phyloP scores from a whole-genome alignment of 768 basidiomycete species.

The Xerocomellus dryophilus region DNA sequence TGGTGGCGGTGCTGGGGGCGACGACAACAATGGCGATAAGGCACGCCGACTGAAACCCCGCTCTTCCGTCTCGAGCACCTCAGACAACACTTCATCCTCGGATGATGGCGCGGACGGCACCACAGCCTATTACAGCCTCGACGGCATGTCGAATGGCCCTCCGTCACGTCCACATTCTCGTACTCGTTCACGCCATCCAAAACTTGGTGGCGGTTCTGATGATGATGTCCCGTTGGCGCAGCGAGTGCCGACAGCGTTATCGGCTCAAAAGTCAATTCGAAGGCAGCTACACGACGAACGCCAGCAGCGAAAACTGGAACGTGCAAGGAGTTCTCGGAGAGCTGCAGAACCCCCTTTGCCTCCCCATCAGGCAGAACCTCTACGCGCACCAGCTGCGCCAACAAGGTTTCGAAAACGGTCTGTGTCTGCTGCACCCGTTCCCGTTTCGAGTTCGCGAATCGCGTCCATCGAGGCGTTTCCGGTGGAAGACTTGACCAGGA shows the following conservation, averaged over 20 bases:
- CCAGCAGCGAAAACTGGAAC: constrained; percentile 52
- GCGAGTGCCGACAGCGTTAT: constrained; percentile 77
- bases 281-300: constrained; percentile 67
- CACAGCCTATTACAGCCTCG: constrained; percentile 44
- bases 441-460: constrained; percentile 30
- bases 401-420: constrained; percentile 38
- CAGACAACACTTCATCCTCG: constrained; percentile 37
- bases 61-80: constrained; percentile 34
- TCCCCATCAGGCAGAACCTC: constrained; percentile 9
- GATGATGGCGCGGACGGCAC: constrained; percentile 45
- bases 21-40: constrained; percentile 36
- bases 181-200: constrained; percentile 20
- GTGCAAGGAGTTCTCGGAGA: constrained; percentile 32
- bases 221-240: constrained; percentile 85
- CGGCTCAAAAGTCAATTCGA: constrained; percentile 78
- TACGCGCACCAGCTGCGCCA: constrained; percentile 35
- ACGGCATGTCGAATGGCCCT: constrained; percentile 32
- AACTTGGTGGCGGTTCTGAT: constrained; percentile 41
- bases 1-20: constrained; percentile 39
- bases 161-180: constrained; percentile 23
- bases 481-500: constrained; percentile 56
- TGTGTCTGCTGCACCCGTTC: constrained; percentile 25
- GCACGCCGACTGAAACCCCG: constrained; percentile 26
- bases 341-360: constrained; percentile 20
- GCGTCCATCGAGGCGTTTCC: constrained; percentile 41